Base-by-base conservation (phyloP, 1,284 basidiomycete genomes). In the Pseudozyma sp. region DNA sequence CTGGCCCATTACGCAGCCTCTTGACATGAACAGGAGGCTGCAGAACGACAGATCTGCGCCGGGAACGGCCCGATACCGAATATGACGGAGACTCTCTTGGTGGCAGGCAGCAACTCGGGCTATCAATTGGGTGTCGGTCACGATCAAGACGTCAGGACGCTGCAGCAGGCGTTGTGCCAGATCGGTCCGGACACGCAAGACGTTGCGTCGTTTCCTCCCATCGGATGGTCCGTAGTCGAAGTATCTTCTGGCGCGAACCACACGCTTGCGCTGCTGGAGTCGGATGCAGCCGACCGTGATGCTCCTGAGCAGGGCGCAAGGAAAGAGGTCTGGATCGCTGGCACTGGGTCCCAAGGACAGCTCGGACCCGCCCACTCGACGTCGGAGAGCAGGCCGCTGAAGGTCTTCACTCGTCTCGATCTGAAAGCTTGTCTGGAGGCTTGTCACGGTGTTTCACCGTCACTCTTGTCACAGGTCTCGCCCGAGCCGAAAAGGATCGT, bases 101-200 rank as follows among this genome's bases (percentile, higher is more conserved):
- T 69, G 7, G 69, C 66, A 4, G 74, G 74, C 34, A 69, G 66
- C 63, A 76, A 76, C 42, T 73, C 74, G 37, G 69, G 73, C 45
- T 54, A 39, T 37, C 69, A 76, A 19, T 54, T 73, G 5, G 69
- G 65, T 33, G 45, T 68, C 16, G 60, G 53, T 24, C 58, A 72
- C 35, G 45, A 61, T n/a, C 9, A 58, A 17, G 64, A 75, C n/a
- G 58, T 62, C 7, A 40, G 56, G 5, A 47, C 43, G 13, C 46
- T 66, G 1, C 40, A 46, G 44, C 24, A 59, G 47, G 66, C 62
- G 16, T 53, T 35, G 13, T 64, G 72, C 44, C 48, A 48, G 11
- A 6, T 49, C 31, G 44, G 43, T 10, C 4, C 46, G 1, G 39
- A 17, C 5, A 11, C 34, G 44, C 50, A 44, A 16, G 43, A 56